Conservation (phyloP, 208 protist genomes). For the Trypanosoma cruzi region DNA sequence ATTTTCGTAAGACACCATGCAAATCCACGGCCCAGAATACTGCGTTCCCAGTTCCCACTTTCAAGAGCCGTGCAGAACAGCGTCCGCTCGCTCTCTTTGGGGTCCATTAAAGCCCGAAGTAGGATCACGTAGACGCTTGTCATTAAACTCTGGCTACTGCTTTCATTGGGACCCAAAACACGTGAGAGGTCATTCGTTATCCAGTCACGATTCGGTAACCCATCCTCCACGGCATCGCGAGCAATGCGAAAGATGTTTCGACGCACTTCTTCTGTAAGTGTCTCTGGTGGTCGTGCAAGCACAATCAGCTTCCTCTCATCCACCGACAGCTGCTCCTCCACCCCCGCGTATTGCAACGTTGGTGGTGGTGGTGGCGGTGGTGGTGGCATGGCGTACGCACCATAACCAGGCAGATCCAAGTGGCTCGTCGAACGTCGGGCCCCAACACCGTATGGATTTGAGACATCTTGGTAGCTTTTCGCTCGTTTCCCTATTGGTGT, state of each 20-base stretch:
- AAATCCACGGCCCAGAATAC: conserved; percentile 68
- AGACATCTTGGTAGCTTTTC: conserved; percentile 27
- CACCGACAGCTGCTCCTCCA: conserved; percentile 30
- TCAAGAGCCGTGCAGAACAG: conserved; percentile 49
- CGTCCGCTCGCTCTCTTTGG: conserved; percentile 50
- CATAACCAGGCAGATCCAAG: conserved; percentile 34
- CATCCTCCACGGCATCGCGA: conserved; percentile 62
- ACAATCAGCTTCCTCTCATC: conserved; percentile 72
- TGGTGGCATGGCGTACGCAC: conserved; percentile 15
- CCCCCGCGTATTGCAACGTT: neutral
- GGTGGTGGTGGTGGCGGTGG: conserved; percentile 21
- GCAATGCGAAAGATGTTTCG: conserved; percentile 51
- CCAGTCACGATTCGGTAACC: conserved; percentile 36
- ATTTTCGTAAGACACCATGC: conserved; percentile 77
- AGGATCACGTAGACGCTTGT: conserved; percentile 67
- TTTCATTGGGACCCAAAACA: conserved; percentile 46
- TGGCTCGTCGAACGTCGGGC: conserved; percentile 50
- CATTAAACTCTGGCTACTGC: conserved; percentile 46
- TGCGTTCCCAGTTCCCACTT: conserved; percentile 47
- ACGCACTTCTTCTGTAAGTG: conserved; percentile 49
- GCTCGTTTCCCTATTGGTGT: conserved; percentile 14
- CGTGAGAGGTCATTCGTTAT: conserved; percentile 35
- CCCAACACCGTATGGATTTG: conserved; percentile 11
- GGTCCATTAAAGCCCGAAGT: conserved; percentile 47
- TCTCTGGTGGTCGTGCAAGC: conserved; percentile 69